A percentile compares a stretch with the other conserved stretches of the same genome.
Conservation (phyloP, 2,329 filamentous ascomycete species). For the Epichloe coenophiala region DNA sequence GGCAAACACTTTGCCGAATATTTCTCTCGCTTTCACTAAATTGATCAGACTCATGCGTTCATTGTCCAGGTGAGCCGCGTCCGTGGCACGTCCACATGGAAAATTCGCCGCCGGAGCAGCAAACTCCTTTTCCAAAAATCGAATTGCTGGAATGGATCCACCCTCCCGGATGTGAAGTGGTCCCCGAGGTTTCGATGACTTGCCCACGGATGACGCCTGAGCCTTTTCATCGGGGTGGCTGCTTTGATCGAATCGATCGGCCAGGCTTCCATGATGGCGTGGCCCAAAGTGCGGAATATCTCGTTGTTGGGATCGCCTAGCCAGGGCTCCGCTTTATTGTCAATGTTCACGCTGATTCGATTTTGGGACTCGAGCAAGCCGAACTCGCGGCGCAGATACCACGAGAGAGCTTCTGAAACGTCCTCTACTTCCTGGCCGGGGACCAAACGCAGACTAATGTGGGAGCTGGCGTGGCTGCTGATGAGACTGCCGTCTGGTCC, state of each 20-base stretch:
- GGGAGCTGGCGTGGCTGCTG: conserved; percentile 74
- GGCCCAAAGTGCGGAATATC: conserved; percentile 79
- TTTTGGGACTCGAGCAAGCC: conserved; percentile 66
- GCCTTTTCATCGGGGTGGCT: conserved; percentile 3
- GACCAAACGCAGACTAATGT: conserved; percentile 81
- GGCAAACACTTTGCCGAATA: conserved; percentile 76
- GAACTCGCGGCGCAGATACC: conserved; percentile 61
- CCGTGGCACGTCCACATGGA: conserved; percentile 88
- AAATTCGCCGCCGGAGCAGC: conserved; percentile 80
- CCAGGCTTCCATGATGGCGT: conserved; percentile 79
- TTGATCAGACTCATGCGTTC: conserved; percentile 83
- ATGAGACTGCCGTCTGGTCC: conserved; percentile 88
- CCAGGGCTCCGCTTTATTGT: conserved; percentile 93
- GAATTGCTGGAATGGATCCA: conserved; percentile 84
- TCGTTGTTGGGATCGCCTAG: conserved; percentile 82
- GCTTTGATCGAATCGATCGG: conserved; percentile 32
- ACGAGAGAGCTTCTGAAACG: conserved; percentile 54
- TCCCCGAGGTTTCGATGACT: conserved; percentile 30
- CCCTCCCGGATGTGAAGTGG: conserved; percentile 93
- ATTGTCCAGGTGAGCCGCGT: conserved; percentile 88
- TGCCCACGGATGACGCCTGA: conserved; percentile 1
- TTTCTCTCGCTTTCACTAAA: conserved; percentile 79
- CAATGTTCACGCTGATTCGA: conserved; percentile 65
- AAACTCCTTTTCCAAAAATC: conserved; percentile 92
- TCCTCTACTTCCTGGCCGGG: conserved; percentile 78